Percentiles rank a stretch among this genome's conserved stretches.
Evolutionary conservation across 805 yeast genomes (phyloP).

Genomic region (Diddensiella caesifluorescens): DNA sequence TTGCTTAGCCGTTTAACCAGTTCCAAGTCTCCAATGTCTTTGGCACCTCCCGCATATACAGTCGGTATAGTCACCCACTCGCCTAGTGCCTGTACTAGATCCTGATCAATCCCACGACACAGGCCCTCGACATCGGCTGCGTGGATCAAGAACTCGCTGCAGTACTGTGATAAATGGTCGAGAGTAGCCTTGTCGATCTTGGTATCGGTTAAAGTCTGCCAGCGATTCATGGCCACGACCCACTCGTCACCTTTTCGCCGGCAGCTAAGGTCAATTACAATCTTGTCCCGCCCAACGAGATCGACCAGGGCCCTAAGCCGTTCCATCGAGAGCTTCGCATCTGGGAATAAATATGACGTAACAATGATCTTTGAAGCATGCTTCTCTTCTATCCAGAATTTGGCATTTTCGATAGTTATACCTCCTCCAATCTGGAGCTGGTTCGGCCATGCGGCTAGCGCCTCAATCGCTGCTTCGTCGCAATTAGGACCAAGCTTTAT

Average conservation of each 20-base stretch:
- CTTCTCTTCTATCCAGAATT: slow-evolving; percentile 59
- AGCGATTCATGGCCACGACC: slow-evolving; percentile 97
- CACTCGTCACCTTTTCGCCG: slow-evolving; percentile 51
- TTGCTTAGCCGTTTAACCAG: slow-evolving; percentile 61
- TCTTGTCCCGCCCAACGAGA: slow-evolving; percentile 54
- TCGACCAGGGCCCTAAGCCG: slow-evolving; percentile 48
- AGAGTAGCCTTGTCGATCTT: slow-evolving; percentile 53
- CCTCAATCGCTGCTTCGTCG: slow-evolving; percentile 75
- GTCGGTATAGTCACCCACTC: slow-evolving; percentile 75
- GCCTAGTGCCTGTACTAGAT: slow-evolving; percentile 63
- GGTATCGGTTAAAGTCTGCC: slow-evolving; percentile 84
- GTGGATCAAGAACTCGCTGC: slow-evolving; percentile 86
- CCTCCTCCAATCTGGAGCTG: slow-evolving; percentile 91
- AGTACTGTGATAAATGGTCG: slow-evolving; percentile 50
- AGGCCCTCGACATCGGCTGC: slow-evolving; percentile 99
- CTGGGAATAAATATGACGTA: slow-evolving; percentile 85
- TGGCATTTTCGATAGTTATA: slow-evolving; percentile 67
- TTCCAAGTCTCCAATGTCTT: slow-evolving; percentile 59
- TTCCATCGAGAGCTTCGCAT: slow-evolving; percentile 45
- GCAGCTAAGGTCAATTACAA: slow-evolving; percentile 91
- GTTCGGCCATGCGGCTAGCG: slow-evolving; percentile 68
- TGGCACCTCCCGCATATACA: slow-evolving; percentile 98
- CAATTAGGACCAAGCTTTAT: slow-evolving; percentile 84
- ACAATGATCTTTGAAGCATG: slow-evolving; percentile 87
- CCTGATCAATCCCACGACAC: slow-evolving; percentile 86